Base-by-base conservation (phyloP, 2,329 filamentous ascomycete species). In the Botrytis cinerea region DNA sequence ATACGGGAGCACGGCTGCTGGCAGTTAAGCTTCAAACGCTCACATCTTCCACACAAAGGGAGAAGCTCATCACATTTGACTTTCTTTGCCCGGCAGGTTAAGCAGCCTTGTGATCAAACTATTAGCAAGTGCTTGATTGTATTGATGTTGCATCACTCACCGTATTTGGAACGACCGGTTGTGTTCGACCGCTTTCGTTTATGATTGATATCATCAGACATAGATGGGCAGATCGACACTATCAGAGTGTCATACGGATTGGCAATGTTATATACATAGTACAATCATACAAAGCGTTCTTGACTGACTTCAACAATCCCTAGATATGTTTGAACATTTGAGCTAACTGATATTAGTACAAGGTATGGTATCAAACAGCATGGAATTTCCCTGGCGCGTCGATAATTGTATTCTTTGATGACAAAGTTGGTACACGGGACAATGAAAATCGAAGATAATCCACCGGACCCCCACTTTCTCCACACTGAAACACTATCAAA, bases 11-110 rank as follows among this genome's bases (percentile, higher is more conserved):
- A 54, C 2, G 68, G 72, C 62, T 73, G 74, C 43, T 68, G 71
- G 38, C 74, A 75, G 20, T 45, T 45, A 14, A 81, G 70, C 74
- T 80, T 43, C 75, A 83, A 40, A 28, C 70, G 70, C 25, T 61
- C 73, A n/a, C 73, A 73, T 68, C 66, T 71, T 62, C 60, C 18
- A 61, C 61, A 73, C 8, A 22, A 54, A 40, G 72, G 59, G 14
- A 71, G 22, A 46, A 40, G 35, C 25, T 71, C 70, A 43, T 75
- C 73, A 48, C 73, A 75, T 54, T 74, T 74, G 45, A 75, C 74
- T 63, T 71, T 71, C 45, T 73, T 75, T 54, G 40, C 28, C 12
- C 73, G 63, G 60, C 73, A 75, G 35, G 72, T 74, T n/a, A 75
- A 64, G 64, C 74, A 75, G 16, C 57, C 70, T 59, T 70, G 16